phyloP scores from a whole-genome alignment of 1,284 basidiomycete genomes.

The Singerocomus inundabilis region DNA sequence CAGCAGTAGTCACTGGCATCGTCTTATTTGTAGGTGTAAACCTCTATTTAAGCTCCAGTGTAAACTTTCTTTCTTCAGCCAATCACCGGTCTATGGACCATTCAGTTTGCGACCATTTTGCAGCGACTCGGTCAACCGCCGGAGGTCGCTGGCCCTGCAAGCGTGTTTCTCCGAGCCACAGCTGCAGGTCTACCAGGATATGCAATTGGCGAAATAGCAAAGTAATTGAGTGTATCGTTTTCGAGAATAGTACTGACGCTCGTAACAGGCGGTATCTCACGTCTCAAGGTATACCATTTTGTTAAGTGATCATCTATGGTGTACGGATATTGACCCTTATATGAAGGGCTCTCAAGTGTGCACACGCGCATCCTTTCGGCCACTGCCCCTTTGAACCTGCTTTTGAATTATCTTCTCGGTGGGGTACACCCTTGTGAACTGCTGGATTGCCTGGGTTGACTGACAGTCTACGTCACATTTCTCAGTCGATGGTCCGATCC shows the following conservation, averaged over 20 bases:
- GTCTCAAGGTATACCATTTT: slow-evolving; percentile 21
- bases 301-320: background rate
- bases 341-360: slow-evolving; percentile 22
- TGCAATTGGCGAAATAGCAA: slow-evolving; percentile 30
- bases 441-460: background rate
- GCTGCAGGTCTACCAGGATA: slow-evolving; percentile 29
- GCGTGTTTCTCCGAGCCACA: slow-evolving; percentile 26
- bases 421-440: background rate
- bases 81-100: slow-evolving; percentile 24
- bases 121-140: slow-evolving; percentile 25
- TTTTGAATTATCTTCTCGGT: slow-evolving; percentile 32
- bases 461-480: background rate
- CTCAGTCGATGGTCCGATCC: slow-evolving; percentile 28
- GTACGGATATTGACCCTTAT: background rate
- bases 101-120: slow-evolving; percentile 21
- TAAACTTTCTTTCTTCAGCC: slow-evolving; percentile 8
- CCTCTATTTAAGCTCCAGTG: background rate
- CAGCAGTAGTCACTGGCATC: slow-evolving; percentile 24
- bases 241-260: slow-evolving; percentile 5
- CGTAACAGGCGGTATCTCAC: slow-evolving; percentile 22
- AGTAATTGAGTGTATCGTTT: slow-evolving; percentile 12
- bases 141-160: slow-evolving; percentile 20
- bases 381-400: slow-evolving; percentile 26
- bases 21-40: slow-evolving; percentile 19
- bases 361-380: slow-evolving; percentile 25